Evolutionary conservation across 768 basidiomycete species (phyloP).

Genomic region (Podaxis sp.): DNA sequence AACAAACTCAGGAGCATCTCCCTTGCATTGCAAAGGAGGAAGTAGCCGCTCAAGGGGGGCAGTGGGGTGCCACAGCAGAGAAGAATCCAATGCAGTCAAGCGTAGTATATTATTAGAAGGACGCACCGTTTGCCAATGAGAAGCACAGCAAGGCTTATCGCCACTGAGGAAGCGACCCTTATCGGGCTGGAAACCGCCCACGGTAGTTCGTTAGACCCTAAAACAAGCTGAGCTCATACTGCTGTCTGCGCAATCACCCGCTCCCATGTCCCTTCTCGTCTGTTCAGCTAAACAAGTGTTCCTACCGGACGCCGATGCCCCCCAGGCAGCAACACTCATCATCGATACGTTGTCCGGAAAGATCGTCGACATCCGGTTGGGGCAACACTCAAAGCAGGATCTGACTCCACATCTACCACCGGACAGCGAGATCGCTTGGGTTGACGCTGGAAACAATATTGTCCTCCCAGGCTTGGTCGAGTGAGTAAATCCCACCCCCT

Average conservation of each 20-base stretch:
- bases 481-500: constrained; percentile 39
- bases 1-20: not conserved
- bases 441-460: constrained; percentile 58
- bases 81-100: not conserved
- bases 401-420: constrained; percentile 25
- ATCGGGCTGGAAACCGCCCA: not conserved
- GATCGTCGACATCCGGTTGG: constrained; percentile 49
- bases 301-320: constrained; percentile 46
- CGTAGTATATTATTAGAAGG: not conserved
- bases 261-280: constrained; percentile 24
- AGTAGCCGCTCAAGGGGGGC: not conserved
- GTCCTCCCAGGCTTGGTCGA: constrained; percentile 83
- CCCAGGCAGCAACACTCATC: constrained; percentile 66
- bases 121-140: constrained; percentile 11
- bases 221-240: not conserved
- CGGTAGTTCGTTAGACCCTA: not conserved
- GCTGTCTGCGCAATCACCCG: not conserved
- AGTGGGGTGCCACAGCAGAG: not conserved
- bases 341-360: constrained; percentile 58
- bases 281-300: constrained; percentile 60
- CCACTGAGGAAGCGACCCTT: not conserved
- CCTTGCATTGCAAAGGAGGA: not conserved
- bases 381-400: constrained; percentile 30
- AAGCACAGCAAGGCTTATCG: not conserved
- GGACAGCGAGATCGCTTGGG: constrained; percentile 32